Evolutionary conservation across 2,329 filamentous ascomycete genomes (phyloP).

Genomic region (Reticulascus tulasneorum): DNA sequence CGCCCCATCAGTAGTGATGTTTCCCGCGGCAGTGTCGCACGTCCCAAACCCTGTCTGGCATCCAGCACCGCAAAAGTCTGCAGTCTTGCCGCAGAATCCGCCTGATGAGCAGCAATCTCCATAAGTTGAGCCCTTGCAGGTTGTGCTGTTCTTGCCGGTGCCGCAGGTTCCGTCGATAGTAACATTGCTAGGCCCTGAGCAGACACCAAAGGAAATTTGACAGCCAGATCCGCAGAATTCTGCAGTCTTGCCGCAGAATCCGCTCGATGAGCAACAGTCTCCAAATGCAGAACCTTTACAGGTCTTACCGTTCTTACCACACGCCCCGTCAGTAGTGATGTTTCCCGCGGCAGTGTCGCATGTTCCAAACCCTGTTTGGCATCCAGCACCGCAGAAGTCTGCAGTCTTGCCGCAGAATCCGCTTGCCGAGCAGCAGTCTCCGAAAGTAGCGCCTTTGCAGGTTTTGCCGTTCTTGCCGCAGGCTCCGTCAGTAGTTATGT

Average conservation of each 20-base stretch:
- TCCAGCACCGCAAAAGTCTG: too few species aligned
- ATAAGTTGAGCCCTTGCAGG: too few species aligned
- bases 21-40: too few species aligned
- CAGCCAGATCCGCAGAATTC: background rate
- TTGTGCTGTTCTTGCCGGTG: too few species aligned
- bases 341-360: background rate
- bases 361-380: conserved; percentile 2
- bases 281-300: background rate
- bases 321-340: too few species aligned
- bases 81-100: too few species aligned
- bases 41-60: too few species aligned
- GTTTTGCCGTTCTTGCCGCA: too few species aligned
- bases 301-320: conserved; percentile 2
- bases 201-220: background rate
- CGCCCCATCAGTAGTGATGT: too few species aligned
- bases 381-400: conserved; percentile 5
- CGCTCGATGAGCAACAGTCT: background rate
- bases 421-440: conserved; percentile 10
- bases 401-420: conserved; percentile 3
- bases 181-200: background rate
- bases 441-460: too few species aligned
- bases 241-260: background rate
- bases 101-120: too few species aligned
- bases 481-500: too few species aligned
- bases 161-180: background rate